Evolutionary conservation across 495 filamentous ascomycete genomes (phyloP).

Genomic region (Melanomma pulvis-pyrius): DNA sequence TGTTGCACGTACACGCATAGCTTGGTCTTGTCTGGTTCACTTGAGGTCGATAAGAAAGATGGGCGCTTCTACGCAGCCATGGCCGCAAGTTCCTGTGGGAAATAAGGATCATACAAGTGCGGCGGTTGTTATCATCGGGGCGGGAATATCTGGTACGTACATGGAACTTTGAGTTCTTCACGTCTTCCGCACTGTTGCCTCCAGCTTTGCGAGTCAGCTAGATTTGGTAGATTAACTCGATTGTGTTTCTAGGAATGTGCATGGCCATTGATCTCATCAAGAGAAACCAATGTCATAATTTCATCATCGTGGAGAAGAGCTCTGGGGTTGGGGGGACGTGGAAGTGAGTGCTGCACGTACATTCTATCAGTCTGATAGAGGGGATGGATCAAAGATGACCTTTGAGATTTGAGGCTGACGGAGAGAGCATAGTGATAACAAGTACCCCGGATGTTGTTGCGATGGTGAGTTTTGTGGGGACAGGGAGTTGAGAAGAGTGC

Average conservation of each 20-base stretch:
- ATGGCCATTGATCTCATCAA: slow-evolving; percentile 62
- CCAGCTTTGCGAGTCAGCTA: no score
- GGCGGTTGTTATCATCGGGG: slow-evolving; percentile 59
- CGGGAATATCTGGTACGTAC: slow-evolving; percentile 52
- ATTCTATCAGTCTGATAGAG: no score
- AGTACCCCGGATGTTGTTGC: slow-evolving; percentile 58
- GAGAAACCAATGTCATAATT: slow-evolving; percentile 56
- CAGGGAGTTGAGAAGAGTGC: background rate
- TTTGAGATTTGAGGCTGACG: background rate
- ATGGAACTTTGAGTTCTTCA: background rate
- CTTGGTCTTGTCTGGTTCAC: background rate
- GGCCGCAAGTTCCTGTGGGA: slow-evolving; percentile 40
- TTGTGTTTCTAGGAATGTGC: slow-evolving; percentile 47
- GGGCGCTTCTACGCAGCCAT: slow-evolving; percentile 31
- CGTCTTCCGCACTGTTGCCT: background rate
- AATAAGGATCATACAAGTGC: slow-evolving; percentile 50
- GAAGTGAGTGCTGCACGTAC: no score
- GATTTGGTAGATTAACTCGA: background rate
- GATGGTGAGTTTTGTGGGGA: slow-evolving; percentile 46
- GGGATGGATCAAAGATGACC: background rate
- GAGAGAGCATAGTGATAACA: slow-evolving; percentile 46
- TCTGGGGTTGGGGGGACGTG: slow-evolving; percentile 60
- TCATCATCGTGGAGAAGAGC: slow-evolving; percentile 59
- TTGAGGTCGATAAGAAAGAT: background rate
- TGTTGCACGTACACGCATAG: no score